A percentile compares a stretch with the other conserved stretches of the same genome.
Conservation (phyloP, 805 yeast species). For the Danielia oregonensis region DNA sequence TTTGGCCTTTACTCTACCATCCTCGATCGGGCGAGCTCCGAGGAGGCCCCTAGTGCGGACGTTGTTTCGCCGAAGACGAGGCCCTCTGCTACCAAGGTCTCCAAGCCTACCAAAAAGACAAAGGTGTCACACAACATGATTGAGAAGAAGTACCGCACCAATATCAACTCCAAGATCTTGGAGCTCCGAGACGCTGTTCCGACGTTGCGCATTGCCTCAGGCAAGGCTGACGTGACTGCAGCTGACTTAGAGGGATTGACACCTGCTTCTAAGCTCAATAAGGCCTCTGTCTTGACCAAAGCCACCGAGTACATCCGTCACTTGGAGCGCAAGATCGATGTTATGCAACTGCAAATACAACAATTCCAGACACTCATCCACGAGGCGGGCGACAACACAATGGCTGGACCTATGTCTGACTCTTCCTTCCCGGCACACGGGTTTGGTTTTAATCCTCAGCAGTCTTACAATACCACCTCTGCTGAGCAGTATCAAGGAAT, state of each 20-base stretch:
- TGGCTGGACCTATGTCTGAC: conserved; percentile 1
- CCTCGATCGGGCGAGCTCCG: background rate
- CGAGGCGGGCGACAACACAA: conserved; percentile 22
- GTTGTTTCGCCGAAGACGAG: conserved; percentile 1
- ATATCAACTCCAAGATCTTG: conserved; percentile 66
- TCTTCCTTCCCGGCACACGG: background rate
- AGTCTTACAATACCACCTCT: background rate
- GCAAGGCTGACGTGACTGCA: conserved; percentile 19
- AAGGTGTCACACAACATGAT: conserved; percentile 73
- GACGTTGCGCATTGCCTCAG: conserved; percentile 59
- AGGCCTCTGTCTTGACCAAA: conserved; percentile 71
- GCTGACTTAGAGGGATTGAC: conserved; percentile 65
- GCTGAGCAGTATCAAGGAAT: background rate
- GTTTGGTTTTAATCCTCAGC: background rate
- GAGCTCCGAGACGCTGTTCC: conserved; percentile 78
- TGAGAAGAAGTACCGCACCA: conserved; percentile 76
- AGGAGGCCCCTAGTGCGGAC: conserved; percentile 1
- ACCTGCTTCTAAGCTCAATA: conserved; percentile 74
- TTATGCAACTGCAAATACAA: conserved; percentile 44
- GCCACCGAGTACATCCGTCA: conserved; percentile 78
- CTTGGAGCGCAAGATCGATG: conserved; percentile 58
- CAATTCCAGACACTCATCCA: conserved; percentile 36
- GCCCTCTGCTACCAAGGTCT: conserved; percentile 16
- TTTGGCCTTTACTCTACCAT: background rate
- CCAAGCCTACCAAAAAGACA: conserved; percentile 50